phyloP scores from a whole-genome alignment of 139 green algal species.

The Tetratostichococcus sp. region DNA sequence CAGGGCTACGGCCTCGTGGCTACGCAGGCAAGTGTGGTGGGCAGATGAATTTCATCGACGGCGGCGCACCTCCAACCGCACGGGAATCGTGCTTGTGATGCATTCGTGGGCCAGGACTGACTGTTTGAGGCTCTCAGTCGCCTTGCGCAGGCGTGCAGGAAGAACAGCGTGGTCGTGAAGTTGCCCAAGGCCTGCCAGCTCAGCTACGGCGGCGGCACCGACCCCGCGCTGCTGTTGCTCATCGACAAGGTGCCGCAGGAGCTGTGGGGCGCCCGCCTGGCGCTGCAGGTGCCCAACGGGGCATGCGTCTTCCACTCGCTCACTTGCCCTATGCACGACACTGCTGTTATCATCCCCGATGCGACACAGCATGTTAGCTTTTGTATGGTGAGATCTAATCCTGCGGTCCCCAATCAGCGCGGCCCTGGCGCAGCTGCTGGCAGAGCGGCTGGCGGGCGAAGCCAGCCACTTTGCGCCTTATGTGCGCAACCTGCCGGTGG shows the following conservation, averaged over 20 bases:
- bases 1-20: neutral
- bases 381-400: too few relatives aligned
- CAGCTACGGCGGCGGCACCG: slow-evolving; percentile 46
- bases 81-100: too few relatives aligned
- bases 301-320: too few relatives aligned
- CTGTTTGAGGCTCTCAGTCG: too few relatives aligned
- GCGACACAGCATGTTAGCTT: too few relatives aligned
- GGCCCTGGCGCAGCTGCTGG: slow-evolving; percentile 35
- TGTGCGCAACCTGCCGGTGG: slow-evolving; percentile 57
- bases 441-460: slow-evolving; percentile 41
- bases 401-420: too few relatives aligned
- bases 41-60: too few relatives aligned
- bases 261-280: slow-evolving; percentile 68
- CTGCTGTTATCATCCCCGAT: too few relatives aligned
- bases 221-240: slow-evolving; percentile 48
- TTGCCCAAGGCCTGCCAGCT: slow-evolving; percentile 48
- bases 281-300: slow-evolving; percentile 32
- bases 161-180: neutral
- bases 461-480: slow-evolving; percentile 51
- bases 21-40: neutral
- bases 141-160: neutral
- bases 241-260: slow-evolving; percentile 64
- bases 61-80: too few relatives aligned
- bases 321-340: too few relatives aligned
- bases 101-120: too few relatives aligned